These are phyloP conservation scores for Coemansia nantahalensis DNA, from an alignment of 192 early-diverging fungal species.

Conservation along the genomic window DNA sequence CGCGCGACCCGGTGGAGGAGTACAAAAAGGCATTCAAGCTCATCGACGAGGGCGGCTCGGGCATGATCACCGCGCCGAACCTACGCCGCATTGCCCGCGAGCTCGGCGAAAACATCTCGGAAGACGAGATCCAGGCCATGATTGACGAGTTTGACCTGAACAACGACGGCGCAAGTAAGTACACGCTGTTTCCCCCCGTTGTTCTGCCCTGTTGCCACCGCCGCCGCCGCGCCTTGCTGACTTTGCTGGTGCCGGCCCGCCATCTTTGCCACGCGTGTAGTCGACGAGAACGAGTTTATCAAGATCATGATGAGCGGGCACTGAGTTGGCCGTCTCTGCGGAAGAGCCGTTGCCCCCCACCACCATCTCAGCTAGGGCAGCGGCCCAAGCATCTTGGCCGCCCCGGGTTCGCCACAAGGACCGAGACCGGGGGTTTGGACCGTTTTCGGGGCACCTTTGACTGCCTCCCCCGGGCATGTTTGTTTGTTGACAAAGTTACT, in stretches of 20 bases:
- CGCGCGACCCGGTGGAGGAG: constrained; percentile 78
- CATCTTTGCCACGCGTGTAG: constrained; percentile 35
- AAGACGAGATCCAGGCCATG: constrained; percentile 84
- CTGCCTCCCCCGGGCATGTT: too few relatives aligned
- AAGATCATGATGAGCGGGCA: constrained; percentile 72
- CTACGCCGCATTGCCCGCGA: constrained; percentile 74
- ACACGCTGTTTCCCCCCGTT: not conserved
- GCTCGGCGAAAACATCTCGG: constrained; percentile 75
- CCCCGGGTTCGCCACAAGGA: too few relatives aligned
- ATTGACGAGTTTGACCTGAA: constrained; percentile 88
- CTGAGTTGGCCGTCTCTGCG: not conserved
- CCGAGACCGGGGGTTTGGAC: too few relatives aligned
- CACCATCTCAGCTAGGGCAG: not conserved
- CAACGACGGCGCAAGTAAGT: constrained; percentile 79
- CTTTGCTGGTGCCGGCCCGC: not conserved
- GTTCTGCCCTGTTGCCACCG: not conserved
- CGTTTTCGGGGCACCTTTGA: too few relatives aligned
- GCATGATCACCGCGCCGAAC: constrained; percentile 65
- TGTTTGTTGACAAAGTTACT: too few relatives aligned
- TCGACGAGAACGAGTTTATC: constrained; percentile 82
- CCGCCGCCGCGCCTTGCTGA: not conserved
- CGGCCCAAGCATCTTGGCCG: too few relatives aligned
- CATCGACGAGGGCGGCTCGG: constrained; percentile 68
- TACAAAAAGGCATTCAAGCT: constrained; percentile 77
- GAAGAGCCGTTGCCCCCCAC: not conserved